Conservation (phyloP, 768 basidiomycete species). For the Epithele typhae region DNA sequence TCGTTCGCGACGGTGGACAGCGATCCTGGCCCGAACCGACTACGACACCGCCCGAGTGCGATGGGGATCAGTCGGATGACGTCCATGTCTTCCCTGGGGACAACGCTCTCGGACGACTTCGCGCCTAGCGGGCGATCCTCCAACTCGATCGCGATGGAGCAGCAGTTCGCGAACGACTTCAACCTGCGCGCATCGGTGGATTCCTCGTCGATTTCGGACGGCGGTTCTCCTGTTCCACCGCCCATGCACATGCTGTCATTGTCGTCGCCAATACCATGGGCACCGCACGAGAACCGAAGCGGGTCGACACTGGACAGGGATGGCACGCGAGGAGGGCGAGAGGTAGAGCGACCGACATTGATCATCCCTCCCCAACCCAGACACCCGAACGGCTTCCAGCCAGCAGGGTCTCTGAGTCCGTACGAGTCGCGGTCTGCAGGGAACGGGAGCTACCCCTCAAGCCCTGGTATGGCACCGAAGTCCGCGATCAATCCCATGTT, state of each 20-base stretch:
- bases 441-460: slow-evolving; percentile 51
- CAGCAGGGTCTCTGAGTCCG: slow-evolving; percentile 34
- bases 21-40: slow-evolving; percentile 73
- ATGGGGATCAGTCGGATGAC: slow-evolving; percentile 71
- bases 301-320: slow-evolving; percentile 17
- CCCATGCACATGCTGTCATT: slow-evolving; percentile 72
- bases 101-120: slow-evolving; percentile 67
- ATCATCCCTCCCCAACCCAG: slow-evolving; percentile 22
- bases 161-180: slow-evolving; percentile 73
- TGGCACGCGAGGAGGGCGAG: too few species aligned
- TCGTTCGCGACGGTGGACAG: slow-evolving; percentile 84
- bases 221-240: slow-evolving; percentile 58
- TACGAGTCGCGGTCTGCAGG: slow-evolving; percentile 44
- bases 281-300: slow-evolving; percentile 19
- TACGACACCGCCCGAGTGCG: slow-evolving; percentile 58
- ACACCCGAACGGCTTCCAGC: slow-evolving; percentile 34
- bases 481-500: slow-evolving; percentile 83
- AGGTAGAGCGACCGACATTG: slow-evolving; percentile 20
- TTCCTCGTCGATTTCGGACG: slow-evolving; percentile 53
- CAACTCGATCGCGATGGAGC: slow-evolving; percentile 73
- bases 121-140: slow-evolving; percentile 72
- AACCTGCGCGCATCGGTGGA: slow-evolving; percentile 67
- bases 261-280: slow-evolving; percentile 50
- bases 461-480: slow-evolving; percentile 57
- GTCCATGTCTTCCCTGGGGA: slow-evolving; percentile 70